Conservation (phyloP, 306 rosid species). For the Trichosanthes truncata region DNA sequence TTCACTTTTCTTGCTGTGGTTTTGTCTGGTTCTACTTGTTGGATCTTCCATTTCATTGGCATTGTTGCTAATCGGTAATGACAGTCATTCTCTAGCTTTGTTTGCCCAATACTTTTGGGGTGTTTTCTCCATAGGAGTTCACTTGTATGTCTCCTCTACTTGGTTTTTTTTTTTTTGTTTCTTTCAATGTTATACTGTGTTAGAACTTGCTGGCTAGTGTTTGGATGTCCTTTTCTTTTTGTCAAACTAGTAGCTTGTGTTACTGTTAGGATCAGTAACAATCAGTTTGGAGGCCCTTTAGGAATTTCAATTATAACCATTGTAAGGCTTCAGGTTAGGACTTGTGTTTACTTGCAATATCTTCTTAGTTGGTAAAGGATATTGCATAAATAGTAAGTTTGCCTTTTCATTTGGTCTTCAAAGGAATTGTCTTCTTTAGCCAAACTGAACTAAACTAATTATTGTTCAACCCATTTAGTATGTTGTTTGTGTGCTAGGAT, state of each 20-base stretch:
- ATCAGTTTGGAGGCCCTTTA: neutral
- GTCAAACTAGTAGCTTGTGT: neutral
- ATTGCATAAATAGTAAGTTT: neutral
- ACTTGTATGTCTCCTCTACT: neutral
- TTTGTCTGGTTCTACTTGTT: neutral
- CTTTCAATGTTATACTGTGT: neutral
- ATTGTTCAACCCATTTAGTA: neutral
- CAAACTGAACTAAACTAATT: neutral
- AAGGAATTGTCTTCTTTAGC: neutral
- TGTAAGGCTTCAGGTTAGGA: neutral
- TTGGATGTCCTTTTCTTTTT: neutral
- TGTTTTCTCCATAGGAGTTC: neutral
- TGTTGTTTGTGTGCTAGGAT: neutral
- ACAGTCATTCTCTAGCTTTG: neutral
- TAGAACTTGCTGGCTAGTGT: neutral
- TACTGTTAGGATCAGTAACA: neutral
- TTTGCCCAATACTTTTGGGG: neutral
- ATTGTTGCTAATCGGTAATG: neutral
- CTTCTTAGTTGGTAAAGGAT: neutral
- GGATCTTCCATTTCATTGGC: slow-evolving; percentile 1
- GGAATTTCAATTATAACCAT: neutral
- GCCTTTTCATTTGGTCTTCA: neutral
- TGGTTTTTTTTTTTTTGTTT: neutral
- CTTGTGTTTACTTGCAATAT: neutral
- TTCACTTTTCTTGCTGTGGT: neutral